Evolutionary conservation across 129 eudicot genomes (phyloP).

Genomic region (Pseudognaphalium luteoalbum): DNA sequence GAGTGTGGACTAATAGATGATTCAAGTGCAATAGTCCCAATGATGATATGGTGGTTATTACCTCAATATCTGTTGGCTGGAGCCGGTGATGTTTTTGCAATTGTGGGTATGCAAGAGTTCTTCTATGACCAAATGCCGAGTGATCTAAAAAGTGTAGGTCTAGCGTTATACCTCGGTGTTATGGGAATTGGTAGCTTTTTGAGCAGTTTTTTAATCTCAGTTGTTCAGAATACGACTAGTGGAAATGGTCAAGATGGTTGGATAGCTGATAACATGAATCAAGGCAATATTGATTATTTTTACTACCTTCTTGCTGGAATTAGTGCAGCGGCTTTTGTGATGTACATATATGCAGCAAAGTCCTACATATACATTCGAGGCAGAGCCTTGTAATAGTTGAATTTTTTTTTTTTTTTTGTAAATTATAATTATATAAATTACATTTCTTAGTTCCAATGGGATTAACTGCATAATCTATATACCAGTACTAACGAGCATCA

Average conservation of each 20-base stretch:
- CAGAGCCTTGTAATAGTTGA: slow-evolving; percentile 9
- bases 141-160: slow-evolving; percentile 58
- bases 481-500: too few relatives aligned
- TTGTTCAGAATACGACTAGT: slow-evolving; percentile 43
- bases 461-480: too few relatives aligned
- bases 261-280: slow-evolving; percentile 64
- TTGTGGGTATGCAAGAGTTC: slow-evolving; percentile 76
- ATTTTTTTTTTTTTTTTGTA: too few relatives aligned
- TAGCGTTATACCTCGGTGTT: slow-evolving; percentile 53
- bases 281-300: slow-evolving; percentile 74
- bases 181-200: slow-evolving; percentile 61
- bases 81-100: slow-evolving; percentile 46
- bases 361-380: slow-evolving; percentile 44
- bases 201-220: slow-evolving; percentile 60
- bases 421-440: too few relatives aligned
- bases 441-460: too few relatives aligned
- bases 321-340: slow-evolving; percentile 43
- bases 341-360: slow-evolving; percentile 42
- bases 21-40: slow-evolving; percentile 49
- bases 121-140: slow-evolving; percentile 71
- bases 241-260: slow-evolving; percentile 48
- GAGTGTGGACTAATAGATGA: slow-evolving; percentile 44
- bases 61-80: slow-evolving; percentile 70
- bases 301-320: slow-evolving; percentile 66
- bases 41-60: slow-evolving; percentile 73